Base-by-base conservation (phyloP, 2,329 filamentous ascomycete species). In the Nannizzia gypsea region DNA sequence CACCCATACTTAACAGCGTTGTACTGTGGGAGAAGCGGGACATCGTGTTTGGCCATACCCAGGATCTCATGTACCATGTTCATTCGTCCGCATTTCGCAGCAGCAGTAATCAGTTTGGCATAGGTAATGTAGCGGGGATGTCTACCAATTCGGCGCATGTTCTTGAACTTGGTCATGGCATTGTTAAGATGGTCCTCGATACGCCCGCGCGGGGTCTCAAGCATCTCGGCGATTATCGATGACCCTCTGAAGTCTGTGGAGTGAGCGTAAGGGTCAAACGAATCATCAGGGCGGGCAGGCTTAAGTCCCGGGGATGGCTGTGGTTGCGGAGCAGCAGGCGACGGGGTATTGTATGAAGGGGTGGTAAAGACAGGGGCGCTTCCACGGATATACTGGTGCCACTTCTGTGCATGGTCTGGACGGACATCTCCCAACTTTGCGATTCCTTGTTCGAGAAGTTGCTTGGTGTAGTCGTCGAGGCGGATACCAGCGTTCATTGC, bases 81-180 rank as follows among this genome's bases (percentile, higher is more conserved):
- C 74, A 89, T 83, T 69, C 91, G 90, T 68, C 88, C 83, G 64
- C 90, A 86, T 69, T 92, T 90, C 59, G 91, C 89, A 64, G 92
- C 91, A 61, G 89, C 88, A 55, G 87, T 86, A 68, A 99, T 96
- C 65, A 99, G 80, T 80, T 96, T 97, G 56, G 91, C 90, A 68
- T 97, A 96, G 1, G 91, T 96, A 73, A 96, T 93, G 77, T 97
- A 97, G 62, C 92, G 85, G 58, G 92, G 90, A 71, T 96, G 90
- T 70, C 90, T 86, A 64, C 92, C 91, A 69, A 89, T 84, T 61
- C 91, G 89, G 64, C 93, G 90, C 78, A 96, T 96, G 76, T 95
- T 96, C 71, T 86, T 88, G 75, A 97, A 89, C 66, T 90, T 87
- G 64, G 80, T 81, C 63, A 97, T 77, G 38, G 90, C 89, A 64